These are phyloP conservation scores for Aureoboletus auriporus DNA, from an alignment of 768 basidiomycete species.

Conservation along the genomic window DNA sequence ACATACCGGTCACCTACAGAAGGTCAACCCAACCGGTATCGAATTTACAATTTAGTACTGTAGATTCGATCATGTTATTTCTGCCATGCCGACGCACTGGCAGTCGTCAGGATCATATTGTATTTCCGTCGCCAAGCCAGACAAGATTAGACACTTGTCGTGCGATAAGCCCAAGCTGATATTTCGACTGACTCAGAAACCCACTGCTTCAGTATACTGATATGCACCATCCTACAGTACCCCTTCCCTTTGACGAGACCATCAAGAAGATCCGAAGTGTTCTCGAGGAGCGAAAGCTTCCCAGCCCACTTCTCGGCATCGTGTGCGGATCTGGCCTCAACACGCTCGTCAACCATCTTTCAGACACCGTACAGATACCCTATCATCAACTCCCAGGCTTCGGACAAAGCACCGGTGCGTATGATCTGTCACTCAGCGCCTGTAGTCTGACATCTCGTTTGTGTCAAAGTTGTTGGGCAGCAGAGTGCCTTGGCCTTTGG, in stretches of 20 bases:
- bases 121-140: no score
- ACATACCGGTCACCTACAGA: no score
- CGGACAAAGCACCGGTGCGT: conserved; percentile 68
- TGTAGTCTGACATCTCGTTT: neutral
- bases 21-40: no score
- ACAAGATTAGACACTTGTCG: no score
- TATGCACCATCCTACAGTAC: no score
- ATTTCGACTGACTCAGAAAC: no score
- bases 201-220: no score
- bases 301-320: conserved; percentile 68
- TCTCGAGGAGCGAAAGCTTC: conserved; percentile 32
- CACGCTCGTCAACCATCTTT: conserved; percentile 62
- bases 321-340: conserved; percentile 85
- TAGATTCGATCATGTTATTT: no score
- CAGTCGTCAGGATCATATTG: no score
- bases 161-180: no score
- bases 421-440: neutral
- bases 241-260: conserved; percentile 20
- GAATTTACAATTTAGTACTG: no score
- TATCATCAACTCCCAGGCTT: conserved; percentile 74
- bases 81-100: no score
- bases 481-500: conserved; percentile 81
- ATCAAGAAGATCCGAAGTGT: conserved; percentile 26
- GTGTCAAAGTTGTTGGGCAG: conserved; percentile 67
- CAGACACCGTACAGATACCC: conserved; percentile 53